Conservation (phyloP, 176 grass and related monocot genomes). For the Pontederia paniculata region DNA sequence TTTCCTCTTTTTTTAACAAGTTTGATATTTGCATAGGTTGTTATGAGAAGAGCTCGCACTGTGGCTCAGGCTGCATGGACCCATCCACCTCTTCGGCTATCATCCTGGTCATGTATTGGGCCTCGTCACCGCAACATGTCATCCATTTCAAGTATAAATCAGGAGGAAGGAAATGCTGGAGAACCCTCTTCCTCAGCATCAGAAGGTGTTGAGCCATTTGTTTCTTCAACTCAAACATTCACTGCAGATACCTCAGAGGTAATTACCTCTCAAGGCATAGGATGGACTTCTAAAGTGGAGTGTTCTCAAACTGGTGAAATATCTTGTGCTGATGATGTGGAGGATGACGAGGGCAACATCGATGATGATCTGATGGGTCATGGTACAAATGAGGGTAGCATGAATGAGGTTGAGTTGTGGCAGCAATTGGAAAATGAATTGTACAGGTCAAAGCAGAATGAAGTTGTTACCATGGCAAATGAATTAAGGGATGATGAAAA, state of each 20-base stretch:
- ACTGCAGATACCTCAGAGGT: conserved; percentile 32
- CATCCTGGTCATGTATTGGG: conserved; percentile 92
- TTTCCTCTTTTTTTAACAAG: background rate
- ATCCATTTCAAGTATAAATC: conserved; percentile 33
- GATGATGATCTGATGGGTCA: conserved; percentile 20
- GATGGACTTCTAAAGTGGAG: conserved; percentile 37
- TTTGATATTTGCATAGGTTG: conserved; percentile 42
- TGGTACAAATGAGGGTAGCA: conserved; percentile 25
- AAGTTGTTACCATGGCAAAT: conserved; percentile 42
- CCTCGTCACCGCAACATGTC: conserved; percentile 51
- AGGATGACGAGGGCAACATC: conserved; percentile 30
- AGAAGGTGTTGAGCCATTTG: conserved; percentile 25
- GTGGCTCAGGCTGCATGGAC: conserved; percentile 86
- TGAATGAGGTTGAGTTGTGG: conserved; percentile 87
- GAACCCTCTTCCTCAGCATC: conserved; percentile 13
- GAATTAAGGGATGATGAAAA: conserved; percentile 47
- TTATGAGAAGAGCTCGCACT: conserved; percentile 76
- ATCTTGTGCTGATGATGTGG: conserved; percentile 31
- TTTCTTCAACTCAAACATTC: conserved; percentile 30
- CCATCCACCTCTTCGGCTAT: conserved; percentile 53
- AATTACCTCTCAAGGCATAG: conserved; percentile 32
- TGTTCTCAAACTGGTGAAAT: conserved; percentile 23
- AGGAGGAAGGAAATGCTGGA: conserved; percentile 24
- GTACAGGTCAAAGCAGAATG: conserved; percentile 37
- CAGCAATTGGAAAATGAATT: conserved; percentile 86